These are phyloP conservation scores for Diaporthe ampelina DNA, from an alignment of 2,329 filamentous ascomycete species.

Conservation along the genomic window DNA sequence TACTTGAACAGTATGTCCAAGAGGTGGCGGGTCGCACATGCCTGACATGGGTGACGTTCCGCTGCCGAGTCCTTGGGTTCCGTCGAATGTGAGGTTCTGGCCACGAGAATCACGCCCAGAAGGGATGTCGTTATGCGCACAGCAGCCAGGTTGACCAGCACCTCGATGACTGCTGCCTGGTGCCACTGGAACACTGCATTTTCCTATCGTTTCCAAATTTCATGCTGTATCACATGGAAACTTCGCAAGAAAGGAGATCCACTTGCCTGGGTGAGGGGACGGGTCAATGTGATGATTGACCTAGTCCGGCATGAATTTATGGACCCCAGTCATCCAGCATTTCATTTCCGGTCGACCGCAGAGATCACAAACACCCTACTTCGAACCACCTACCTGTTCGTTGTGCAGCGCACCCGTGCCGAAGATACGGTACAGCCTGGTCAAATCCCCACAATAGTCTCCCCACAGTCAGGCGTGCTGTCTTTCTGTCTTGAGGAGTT, in stretches of 20 bases:
- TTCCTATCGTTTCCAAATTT: background rate
- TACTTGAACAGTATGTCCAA: background rate
- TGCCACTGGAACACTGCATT: constrained; percentile 19
- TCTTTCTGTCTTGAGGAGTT: background rate
- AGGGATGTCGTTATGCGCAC: background rate
- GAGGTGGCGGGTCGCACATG: background rate
- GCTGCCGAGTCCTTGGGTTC: constrained; percentile 22
- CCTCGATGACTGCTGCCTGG: constrained; percentile 15
- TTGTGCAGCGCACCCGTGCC: background rate
- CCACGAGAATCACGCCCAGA: background rate
- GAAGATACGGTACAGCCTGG: background rate
- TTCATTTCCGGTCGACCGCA: constrained; percentile 8
- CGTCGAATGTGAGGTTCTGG: constrained; percentile 2
- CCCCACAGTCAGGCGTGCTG: background rate
- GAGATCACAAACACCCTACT: background rate
- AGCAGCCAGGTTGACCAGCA: background rate
- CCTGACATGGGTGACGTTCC: background rate
- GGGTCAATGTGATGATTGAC: constrained; percentile 8
- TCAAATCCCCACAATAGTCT: background rate
- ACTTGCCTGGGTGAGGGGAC: constrained; percentile 5
- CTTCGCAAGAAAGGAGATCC: background rate
- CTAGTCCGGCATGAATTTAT: constrained; percentile 28
- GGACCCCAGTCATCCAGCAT: constrained; percentile 11
- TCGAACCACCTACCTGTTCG: background rate
- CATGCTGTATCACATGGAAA: constrained; percentile 16